Evolutionary conservation across 331 rosid genomes (phyloP).

Genomic region (Quercus phellos): DNA sequence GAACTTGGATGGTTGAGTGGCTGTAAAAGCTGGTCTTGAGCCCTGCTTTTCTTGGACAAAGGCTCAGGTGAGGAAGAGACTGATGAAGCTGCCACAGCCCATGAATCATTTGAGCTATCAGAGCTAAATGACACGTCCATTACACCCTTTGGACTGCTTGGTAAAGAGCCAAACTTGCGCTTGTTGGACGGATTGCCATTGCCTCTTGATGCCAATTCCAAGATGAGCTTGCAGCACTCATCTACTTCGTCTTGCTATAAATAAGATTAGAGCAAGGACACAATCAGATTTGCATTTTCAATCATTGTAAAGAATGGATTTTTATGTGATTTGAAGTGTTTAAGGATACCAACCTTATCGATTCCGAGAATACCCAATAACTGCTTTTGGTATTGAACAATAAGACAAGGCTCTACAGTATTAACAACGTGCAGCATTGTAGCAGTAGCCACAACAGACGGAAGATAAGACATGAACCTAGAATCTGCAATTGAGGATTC

Average conservation of each 20-base stretch:
- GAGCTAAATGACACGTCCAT: slow-evolving; percentile 72
- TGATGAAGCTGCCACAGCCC: slow-evolving; percentile 56
- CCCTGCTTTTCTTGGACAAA: slow-evolving; percentile 55
- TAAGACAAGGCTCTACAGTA: slow-evolving; percentile 50
- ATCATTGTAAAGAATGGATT: background rate
- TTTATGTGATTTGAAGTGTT: background rate
- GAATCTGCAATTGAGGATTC: slow-evolving; percentile 45
- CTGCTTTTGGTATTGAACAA: slow-evolving; percentile 47
- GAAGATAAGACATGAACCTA: slow-evolving; percentile 54
- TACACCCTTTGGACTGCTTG: slow-evolving; percentile 83
- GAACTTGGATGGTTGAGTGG: slow-evolving; percentile 16
- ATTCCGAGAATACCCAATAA: slow-evolving; percentile 55
- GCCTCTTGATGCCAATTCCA: slow-evolving; percentile 29
- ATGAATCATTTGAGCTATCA: slow-evolving; percentile 76
- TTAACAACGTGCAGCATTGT: slow-evolving; percentile 69
- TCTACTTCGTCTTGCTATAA: slow-evolving; percentile 56
- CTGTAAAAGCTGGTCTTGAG: slow-evolving; percentile 30
- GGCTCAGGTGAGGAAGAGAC: slow-evolving; percentile 83
- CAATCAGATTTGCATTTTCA: background rate
- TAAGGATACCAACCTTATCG: slow-evolving; percentile 47
- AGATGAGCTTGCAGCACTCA: slow-evolving; percentile 49
- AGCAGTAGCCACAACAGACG: slow-evolving; percentile 79
- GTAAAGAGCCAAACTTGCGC: slow-evolving; percentile 56
- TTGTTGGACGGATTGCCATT: slow-evolving; percentile 35
- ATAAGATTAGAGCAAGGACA: background rate